Percentiles rank a stretch among this genome's conserved stretches.
Conservation (phyloP, 306 rosid species). For the Macrotyloma uniflorum region DNA sequence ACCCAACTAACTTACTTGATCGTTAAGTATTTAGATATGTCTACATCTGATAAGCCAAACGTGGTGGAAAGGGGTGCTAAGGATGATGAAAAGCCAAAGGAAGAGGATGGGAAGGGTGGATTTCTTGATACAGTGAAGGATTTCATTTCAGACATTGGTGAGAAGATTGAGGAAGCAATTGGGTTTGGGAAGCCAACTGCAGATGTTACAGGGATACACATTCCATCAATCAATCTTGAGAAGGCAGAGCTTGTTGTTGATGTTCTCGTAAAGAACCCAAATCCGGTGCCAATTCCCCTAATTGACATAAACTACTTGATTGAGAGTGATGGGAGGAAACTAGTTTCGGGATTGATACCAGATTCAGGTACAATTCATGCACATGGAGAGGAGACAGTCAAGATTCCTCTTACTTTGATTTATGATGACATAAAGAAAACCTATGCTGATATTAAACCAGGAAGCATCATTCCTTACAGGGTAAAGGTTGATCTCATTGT, state of each 20-base stretch:
- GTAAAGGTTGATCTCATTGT: constrained; percentile 67
- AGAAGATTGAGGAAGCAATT: constrained; percentile 71
- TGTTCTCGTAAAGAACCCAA: constrained; percentile 76
- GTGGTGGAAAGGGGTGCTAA: constrained; percentile 51
- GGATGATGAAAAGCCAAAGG: constrained; percentile 44
- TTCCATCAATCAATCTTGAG: constrained; percentile 67
- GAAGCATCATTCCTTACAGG: constrained; percentile 72
- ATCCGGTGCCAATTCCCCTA: constrained; percentile 79
- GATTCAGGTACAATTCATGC: constrained; percentile 81
- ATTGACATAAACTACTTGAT: constrained; percentile 73
- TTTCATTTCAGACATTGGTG: constrained; percentile 77
- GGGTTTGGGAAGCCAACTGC: constrained; percentile 90
- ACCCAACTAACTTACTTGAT: constrained; percentile 14
- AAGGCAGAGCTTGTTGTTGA: constrained; percentile 72
- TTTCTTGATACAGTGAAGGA: constrained; percentile 68
- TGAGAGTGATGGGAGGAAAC: constrained; percentile 80
- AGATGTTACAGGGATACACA: constrained; percentile 64
- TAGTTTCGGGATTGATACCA: constrained; percentile 81
- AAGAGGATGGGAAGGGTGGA: constrained; percentile 61
- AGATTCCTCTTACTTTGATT: constrained; percentile 63
- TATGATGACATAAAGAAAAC: constrained; percentile 75
- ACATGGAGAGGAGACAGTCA: constrained; percentile 79
- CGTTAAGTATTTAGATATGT: constrained; percentile 46
- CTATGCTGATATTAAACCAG: constrained; percentile 65
- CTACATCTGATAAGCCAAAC: constrained; percentile 55